A percentile compares a stretch with the other conserved stretches of the same genome.
Evolutionary conservation across 805 yeast species (phyloP).

Genomic region (Jamesozyma spencerorum): DNA sequence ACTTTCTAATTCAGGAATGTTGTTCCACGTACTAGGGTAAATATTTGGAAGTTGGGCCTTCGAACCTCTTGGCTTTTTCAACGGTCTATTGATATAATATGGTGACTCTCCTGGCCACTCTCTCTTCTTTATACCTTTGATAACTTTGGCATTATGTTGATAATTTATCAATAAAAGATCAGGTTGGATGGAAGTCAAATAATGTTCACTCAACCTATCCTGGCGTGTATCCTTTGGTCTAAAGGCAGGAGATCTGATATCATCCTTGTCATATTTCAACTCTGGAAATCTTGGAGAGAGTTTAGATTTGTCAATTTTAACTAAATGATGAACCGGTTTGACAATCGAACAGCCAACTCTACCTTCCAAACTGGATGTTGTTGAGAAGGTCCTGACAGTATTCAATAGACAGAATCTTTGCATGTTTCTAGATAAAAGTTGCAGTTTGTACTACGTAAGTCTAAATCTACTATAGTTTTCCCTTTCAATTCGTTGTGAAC

Average conservation of each 20-base stretch:
- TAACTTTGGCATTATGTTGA: slow-evolving; percentile 48
- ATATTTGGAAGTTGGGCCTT: slow-evolving; percentile 67
- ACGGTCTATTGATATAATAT: slow-evolving; percentile 76
- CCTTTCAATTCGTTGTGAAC: no score
- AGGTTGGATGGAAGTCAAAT: slow-evolving; percentile 58
- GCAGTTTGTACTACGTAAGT: no score
- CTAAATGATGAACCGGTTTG: slow-evolving; percentile 86
- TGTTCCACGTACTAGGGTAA: slow-evolving; percentile 53
- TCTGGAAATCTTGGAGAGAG: slow-evolving; percentile 70
- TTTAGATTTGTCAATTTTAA: slow-evolving; percentile 61
- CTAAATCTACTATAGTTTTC: no score
- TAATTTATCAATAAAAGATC: slow-evolving; percentile 75
- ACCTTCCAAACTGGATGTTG: slow-evolving; percentile 25
- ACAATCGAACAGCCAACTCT: slow-evolving; percentile 62
- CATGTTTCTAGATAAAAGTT: neutral
- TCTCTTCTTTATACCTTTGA: slow-evolving; percentile 62
- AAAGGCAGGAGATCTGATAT: slow-evolving; percentile 70
- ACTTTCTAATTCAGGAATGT: slow-evolving; percentile 63
- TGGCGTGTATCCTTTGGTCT: slow-evolving; percentile 66
- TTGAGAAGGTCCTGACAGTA: slow-evolving; percentile 17
- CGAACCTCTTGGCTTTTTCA: slow-evolving; percentile 67
- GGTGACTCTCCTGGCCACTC: slow-evolving; percentile 80
- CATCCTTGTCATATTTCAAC: slow-evolving; percentile 56
- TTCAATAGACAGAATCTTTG: neutral
- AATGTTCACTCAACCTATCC: slow-evolving; percentile 74